Evolutionary conservation across 1,284 basidiomycete genomes (phyloP), one percentile per base, ranked within the genome.

Genomic region (Acaromyces ingoldii): DNA sequence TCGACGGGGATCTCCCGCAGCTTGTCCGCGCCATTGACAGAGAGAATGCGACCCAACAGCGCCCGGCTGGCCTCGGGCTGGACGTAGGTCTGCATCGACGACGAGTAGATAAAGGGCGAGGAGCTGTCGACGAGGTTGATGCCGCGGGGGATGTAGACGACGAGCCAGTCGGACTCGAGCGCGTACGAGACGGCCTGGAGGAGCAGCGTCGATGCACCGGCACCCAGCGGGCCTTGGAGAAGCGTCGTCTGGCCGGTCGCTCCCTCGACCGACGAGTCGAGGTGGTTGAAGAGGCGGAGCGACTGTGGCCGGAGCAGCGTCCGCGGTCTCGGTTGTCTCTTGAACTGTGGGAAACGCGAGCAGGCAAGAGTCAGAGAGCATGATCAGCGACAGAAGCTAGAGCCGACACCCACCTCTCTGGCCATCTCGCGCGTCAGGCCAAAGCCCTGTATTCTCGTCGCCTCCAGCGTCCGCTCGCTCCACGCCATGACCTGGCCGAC

Each of bases 131-230:
- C 85, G 51, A 89, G 81, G 53, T 81, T 82, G 57, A 84, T 81
- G 1, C 84, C 86, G 84, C 85, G 80, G 2, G 91, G 90, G n/a
- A 91, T 81, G 75, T 93, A 96, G 39, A 95, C 76, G 24, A 92
- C 88, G 33, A 93, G 80, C 87, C 88, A 95, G 13, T 82, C 82
- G 25, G 83, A 82, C 11, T 82, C 79, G 21, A 83, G 70, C 13
- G 85, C 85, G 59, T 91, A 86, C 28, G 87, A 81, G 0, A 89
- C 83, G 0, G 85, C 81, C 74, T 97, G 92, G 2, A 93, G 77
- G 21, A 96, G 78, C 19, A 90, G 77, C 58, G 83, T 84, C 52
- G 86, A 89, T 78, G 96, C 96, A 24, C 92, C 92, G 51, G 82
- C 83, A 1, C 91, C 92, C 6, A 81, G 41, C 25, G 52, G 53